phyloP scores from a whole-genome alignment of 495 filamentous ascomycete genomes.

The Penicillium mononematosum region DNA sequence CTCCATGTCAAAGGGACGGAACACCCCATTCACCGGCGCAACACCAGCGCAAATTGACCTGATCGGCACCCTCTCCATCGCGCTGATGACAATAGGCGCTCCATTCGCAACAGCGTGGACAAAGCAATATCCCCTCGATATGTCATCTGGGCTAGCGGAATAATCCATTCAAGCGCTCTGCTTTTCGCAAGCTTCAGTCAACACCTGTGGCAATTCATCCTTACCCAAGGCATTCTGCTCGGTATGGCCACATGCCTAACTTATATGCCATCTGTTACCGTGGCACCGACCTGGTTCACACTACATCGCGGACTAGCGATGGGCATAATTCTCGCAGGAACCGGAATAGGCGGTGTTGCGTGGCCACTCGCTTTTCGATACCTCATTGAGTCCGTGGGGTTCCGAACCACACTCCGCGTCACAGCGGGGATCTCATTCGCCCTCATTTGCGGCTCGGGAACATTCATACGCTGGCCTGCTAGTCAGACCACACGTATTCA shows the following conservation, averaged over 20 bases:
- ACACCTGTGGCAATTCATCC: constrained; percentile 40
- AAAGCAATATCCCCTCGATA: constrained; percentile 37
- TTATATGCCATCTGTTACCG: constrained; percentile 41
- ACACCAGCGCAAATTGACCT: constrained; percentile 42
- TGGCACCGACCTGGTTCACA: constrained; percentile 39
- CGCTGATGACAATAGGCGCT: constrained; percentile 46
- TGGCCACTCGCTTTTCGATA: constrained; percentile 37
- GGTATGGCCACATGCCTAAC: constrained; percentile 39
- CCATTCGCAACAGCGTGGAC: constrained; percentile 39
- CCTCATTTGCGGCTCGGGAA: constrained; percentile 25
- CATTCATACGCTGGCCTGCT: constrained; percentile 33
- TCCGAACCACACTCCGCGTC: constrained; percentile 41
- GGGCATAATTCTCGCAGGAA: constrained; percentile 39
- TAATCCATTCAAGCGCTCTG: constrained; percentile 29
- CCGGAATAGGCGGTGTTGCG: constrained; percentile 35
- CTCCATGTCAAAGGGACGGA: constrained; percentile 28
- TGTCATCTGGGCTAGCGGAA: constrained; percentile 31
- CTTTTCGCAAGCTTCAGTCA: constrained; percentile 38
- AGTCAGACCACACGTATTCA: constrained; percentile 25
- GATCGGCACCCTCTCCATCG: constrained; percentile 44
- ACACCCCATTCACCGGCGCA: constrained; percentile 39
- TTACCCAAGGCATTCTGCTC: constrained; percentile 40
- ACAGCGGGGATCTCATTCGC: constrained; percentile 34
- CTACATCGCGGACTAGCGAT: constrained; percentile 36
- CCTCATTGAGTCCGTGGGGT: constrained; percentile 32